phyloP scores from a whole-genome alignment of 495 filamentous ascomycete genomes.

The Xylaria intraflava region DNA sequence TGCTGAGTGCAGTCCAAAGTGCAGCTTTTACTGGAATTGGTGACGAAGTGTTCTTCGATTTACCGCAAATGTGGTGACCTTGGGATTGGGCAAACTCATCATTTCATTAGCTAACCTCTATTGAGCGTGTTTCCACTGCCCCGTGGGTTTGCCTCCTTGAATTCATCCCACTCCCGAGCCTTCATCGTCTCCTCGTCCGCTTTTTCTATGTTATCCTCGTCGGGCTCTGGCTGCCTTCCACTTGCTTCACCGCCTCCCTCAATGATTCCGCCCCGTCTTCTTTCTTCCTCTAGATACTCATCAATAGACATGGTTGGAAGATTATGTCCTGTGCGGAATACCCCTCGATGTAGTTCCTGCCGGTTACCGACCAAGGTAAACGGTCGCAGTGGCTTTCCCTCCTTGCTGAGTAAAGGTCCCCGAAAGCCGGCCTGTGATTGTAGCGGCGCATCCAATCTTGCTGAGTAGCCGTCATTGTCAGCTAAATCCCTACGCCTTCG shows the following conservation, averaged over 20 bases:
- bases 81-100: no score
- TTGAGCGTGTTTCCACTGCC: constrained; percentile 85
- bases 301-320: constrained; percentile 97
- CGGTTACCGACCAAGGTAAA: constrained; percentile 81
- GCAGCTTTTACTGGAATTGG: no score
- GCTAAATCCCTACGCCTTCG: constrained; percentile 39
- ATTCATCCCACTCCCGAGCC: constrained; percentile 93
- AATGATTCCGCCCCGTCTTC: constrained; percentile 77
- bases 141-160: constrained; percentile 78
- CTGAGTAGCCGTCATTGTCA: constrained; percentile 54
- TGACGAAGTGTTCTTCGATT: no score
- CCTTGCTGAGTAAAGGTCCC: constrained; percentile 72
- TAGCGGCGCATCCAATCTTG: constrained; percentile 64
- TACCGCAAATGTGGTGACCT: no score
- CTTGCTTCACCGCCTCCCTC: constrained; percentile 84
- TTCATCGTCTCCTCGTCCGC: constrained; percentile 89
- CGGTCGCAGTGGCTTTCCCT: constrained; percentile 83
- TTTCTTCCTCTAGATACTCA: constrained; percentile 92
- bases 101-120: constrained; percentile 53
- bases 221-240: constrained; percentile 58
- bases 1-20: no score
- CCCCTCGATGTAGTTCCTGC: constrained; percentile 68
- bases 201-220: constrained; percentile 83
- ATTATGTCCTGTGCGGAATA: constrained; percentile 87
- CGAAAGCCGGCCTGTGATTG: constrained; percentile 33